A percentile compares a stretch with the other conserved stretches of the same genome.
Conservation (phyloP, 352 stramenopile genomes). For the Phytophthora boehmeriae region DNA sequence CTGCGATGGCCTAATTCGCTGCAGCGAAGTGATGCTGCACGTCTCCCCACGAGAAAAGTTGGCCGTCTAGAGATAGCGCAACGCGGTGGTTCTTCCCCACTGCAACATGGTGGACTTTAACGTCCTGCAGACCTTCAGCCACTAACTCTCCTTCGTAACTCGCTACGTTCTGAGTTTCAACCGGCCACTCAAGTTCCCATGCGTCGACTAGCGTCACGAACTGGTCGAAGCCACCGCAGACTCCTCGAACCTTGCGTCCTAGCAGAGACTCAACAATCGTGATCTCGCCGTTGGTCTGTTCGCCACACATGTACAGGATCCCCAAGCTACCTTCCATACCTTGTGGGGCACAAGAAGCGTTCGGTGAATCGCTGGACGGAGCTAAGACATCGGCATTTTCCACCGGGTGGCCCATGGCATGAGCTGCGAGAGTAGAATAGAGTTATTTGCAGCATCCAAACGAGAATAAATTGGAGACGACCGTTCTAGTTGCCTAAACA, state of each 20-base stretch:
- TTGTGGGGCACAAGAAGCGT: neutral
- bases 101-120: constrained; percentile 58
- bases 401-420: too few relatives aligned
- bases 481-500: neutral
- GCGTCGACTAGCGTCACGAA: constrained; percentile 58
- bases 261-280: constrained; percentile 34
- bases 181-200: constrained; percentile 60
- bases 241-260: constrained; percentile 53
- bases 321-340: constrained; percentile 48
- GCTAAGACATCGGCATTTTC: neutral
- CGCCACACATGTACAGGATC: constrained; percentile 56
- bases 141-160: constrained; percentile 44
- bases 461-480: neutral
- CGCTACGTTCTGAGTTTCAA: neutral
- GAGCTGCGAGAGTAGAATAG: too few relatives aligned
- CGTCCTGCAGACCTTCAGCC: constrained; percentile 40
- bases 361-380: constrained; percentile 1
- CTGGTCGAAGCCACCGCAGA: constrained; percentile 55
- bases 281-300: constrained; percentile 38
- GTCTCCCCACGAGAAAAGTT: constrained; percentile 69
- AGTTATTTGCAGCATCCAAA: too few relatives aligned
- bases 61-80: constrained; percentile 59
- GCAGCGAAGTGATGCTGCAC: constrained; percentile 24
- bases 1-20: constrained; percentile 54
- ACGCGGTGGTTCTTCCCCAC: constrained; percentile 65